phyloP scores from a whole-genome alignment of 164 flowering plant genomes.

The Annona squamosa region DNA sequence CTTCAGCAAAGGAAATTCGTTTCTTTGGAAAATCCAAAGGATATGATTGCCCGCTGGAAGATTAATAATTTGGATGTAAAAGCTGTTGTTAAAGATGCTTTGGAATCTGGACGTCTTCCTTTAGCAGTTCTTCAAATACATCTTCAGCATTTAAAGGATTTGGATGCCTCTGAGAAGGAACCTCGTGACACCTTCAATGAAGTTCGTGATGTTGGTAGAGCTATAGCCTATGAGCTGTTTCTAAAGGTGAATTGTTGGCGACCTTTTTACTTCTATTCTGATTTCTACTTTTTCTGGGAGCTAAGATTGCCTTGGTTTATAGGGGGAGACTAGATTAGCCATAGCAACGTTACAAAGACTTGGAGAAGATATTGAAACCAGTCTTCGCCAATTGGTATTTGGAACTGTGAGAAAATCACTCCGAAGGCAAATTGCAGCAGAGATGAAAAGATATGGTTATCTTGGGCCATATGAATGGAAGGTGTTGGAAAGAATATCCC shows the following conservation, averaged over 20 bases:
- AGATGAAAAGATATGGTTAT: constrained; percentile 60
- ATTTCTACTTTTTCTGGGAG: constrained; percentile 1
- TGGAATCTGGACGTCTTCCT: constrained; percentile 88
- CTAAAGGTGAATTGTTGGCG: constrained; percentile 54
- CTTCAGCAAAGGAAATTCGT: constrained; percentile 25
- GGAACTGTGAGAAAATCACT: constrained; percentile 84
- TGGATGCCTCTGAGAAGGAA: constrained; percentile 34
- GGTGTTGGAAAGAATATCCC: constrained; percentile 57
- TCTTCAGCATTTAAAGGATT: constrained; percentile 55
- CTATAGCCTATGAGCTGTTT: constrained; percentile 90
- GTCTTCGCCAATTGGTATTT: constrained; percentile 67
- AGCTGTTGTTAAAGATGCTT: constrained; percentile 83
- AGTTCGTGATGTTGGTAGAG: constrained; percentile 88
- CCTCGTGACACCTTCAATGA: constrained; percentile 70
- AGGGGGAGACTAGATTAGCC: constrained; percentile 91
- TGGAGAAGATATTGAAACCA: constrained; percentile 82
- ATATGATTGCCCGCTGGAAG: constrained; percentile 93
- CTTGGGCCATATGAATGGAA: constrained; percentile 63
- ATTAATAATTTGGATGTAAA: constrained; percentile 63
- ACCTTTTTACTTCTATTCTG: neutral
- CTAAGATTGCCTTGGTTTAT: constrained; percentile 14
- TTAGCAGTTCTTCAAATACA: constrained; percentile 95
- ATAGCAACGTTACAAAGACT: constrained; percentile 85
- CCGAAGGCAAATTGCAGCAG: constrained; percentile 65
- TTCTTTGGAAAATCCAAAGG: constrained; percentile 73